Conservation (phyloP, 768 basidiomycete species). For the Butyriboletus loyo region DNA sequence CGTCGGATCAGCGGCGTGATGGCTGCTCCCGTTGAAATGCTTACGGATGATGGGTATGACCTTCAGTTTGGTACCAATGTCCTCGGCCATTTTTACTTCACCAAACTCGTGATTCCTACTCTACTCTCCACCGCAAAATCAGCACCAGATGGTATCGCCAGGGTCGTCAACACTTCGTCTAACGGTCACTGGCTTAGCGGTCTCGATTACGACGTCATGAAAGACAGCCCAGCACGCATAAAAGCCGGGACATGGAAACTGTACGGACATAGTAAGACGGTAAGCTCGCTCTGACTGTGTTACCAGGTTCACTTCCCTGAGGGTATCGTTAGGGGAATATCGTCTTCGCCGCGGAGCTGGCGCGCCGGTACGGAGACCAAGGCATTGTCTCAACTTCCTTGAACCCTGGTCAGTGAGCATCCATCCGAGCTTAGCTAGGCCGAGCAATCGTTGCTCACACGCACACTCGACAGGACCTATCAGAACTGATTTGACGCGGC, state of each 20-base stretch:
- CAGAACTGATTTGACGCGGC: slow-evolving; percentile 23
- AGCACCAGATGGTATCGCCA: slow-evolving; percentile 30
- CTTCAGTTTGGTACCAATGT: slow-evolving; percentile 41
- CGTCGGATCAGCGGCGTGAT: slow-evolving; percentile 31
- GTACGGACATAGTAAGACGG: slow-evolving; percentile 35
- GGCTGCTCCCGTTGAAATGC: slow-evolving; percentile 24
- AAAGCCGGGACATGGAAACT: not conserved
- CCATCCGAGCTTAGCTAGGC: not conserved
- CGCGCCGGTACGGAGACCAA: slow-evolving; percentile 39
- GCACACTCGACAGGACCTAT: slow-evolving; percentile 6
- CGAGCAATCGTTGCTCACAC: not conserved
- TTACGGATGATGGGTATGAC: slow-evolving; percentile 41
- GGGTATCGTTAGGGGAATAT: slow-evolving; percentile 38
- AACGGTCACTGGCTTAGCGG: slow-evolving; percentile 19
- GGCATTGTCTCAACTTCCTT: slow-evolving; percentile 44
- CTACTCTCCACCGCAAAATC: slow-evolving; percentile 30
- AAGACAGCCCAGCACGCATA: slow-evolving; percentile 24
- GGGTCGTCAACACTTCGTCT: slow-evolving; percentile 37
- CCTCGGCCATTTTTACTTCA: slow-evolving; percentile 37
- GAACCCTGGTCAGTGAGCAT: slow-evolving; percentile 36
- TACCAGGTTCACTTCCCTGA: not conserved
- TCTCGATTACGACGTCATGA: slow-evolving; percentile 28
- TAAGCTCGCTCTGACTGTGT: not conserved
- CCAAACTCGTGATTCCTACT: slow-evolving; percentile 34
- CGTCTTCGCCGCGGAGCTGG: slow-evolving; percentile 42